Conservation (phyloP, 1,284 basidiomycete species). For the Kwoniella shivajii region DNA sequence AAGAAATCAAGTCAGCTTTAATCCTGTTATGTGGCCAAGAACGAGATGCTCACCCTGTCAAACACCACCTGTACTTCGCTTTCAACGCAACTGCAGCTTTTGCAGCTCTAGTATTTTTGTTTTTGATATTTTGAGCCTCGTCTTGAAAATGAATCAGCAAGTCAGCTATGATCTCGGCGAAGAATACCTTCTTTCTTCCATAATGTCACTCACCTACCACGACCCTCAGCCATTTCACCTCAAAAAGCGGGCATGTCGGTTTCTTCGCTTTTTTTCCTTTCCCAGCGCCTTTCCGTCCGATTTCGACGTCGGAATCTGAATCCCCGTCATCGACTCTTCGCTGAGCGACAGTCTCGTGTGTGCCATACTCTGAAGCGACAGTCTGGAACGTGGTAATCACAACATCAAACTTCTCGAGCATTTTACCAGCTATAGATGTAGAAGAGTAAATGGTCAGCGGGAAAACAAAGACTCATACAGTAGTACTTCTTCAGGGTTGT, state of each 20-base stretch:
- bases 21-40: not conserved
- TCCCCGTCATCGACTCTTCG: slow-evolving; percentile 26
- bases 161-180: not conserved
- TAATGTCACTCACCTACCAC: slow-evolving; percentile 78
- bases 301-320: slow-evolving; percentile 32
- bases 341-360: slow-evolving; percentile 25
- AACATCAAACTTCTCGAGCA: slow-evolving; percentile 68
- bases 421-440: slow-evolving; percentile 60
- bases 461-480: no score
- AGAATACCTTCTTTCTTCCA: no score
- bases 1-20: not conserved
- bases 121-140: slow-evolving; percentile 98
- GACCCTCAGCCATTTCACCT: slow-evolving; percentile 79
- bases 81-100: slow-evolving; percentile 77
- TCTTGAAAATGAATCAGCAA: slow-evolving; percentile 65
- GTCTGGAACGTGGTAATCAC: slow-evolving; percentile 82
- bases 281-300: slow-evolving; percentile 34
- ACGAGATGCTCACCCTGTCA: slow-evolving; percentile 62
- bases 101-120: slow-evolving; percentile 77
- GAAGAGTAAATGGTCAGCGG: not conserved
- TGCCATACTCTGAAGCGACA: slow-evolving; percentile 70
- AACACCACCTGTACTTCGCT: slow-evolving; percentile 81
- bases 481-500: no score
- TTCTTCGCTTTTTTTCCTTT: slow-evolving; percentile 56
- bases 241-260: slow-evolving; percentile 70